Evolutionary conservation across 2,329 filamentous ascomycete species (phyloP).

Genomic region (Lasiodiplodia gonubiensis): DNA sequence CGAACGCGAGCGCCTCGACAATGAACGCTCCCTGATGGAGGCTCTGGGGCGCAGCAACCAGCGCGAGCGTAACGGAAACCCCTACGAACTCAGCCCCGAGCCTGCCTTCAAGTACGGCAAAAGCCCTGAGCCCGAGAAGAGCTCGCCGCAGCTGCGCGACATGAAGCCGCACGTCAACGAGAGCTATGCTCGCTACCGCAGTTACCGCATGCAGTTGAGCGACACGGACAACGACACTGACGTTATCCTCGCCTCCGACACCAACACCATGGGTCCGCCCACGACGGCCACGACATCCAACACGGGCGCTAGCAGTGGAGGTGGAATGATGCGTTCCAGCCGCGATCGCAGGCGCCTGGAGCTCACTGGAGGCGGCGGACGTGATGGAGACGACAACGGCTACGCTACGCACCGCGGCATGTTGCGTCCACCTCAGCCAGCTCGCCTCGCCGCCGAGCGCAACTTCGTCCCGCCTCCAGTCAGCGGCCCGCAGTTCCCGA

Average conservation of each 20-base stretch:
- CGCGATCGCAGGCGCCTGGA: neutral
- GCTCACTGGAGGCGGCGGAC: neutral
- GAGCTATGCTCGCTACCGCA: slow-evolving; percentile 1
- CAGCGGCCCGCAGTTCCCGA: neutral
- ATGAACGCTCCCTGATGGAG: neutral
- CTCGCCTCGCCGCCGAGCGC: neutral
- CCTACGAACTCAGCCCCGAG: neutral
- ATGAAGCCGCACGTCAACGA: slow-evolving; percentile 13
- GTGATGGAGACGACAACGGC: neutral
- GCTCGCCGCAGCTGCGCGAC: slow-evolving; percentile 21
- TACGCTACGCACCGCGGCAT: neutral
- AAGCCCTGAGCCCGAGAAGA: neutral
- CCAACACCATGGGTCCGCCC: slow-evolving; percentile 18
- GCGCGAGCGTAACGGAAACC: neutral
- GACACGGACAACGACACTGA: slow-evolving; percentile 14
- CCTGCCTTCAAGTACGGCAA: too few relatives aligned
- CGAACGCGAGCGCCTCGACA: slow-evolving; percentile 55
- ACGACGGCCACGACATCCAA: neutral
- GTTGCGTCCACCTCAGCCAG: neutral
- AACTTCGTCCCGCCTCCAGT: neutral
- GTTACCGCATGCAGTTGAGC: neutral
- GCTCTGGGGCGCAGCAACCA: neutral
- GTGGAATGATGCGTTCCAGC: neutral
- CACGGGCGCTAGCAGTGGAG: neutral
- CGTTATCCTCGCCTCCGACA: slow-evolving; percentile 13